A percentile compares a stretch with the other conserved stretches of the same genome.
Evolutionary conservation across 2,329 filamentous ascomycete genomes (phyloP).

Genomic region (Fusarium nodosum): DNA sequence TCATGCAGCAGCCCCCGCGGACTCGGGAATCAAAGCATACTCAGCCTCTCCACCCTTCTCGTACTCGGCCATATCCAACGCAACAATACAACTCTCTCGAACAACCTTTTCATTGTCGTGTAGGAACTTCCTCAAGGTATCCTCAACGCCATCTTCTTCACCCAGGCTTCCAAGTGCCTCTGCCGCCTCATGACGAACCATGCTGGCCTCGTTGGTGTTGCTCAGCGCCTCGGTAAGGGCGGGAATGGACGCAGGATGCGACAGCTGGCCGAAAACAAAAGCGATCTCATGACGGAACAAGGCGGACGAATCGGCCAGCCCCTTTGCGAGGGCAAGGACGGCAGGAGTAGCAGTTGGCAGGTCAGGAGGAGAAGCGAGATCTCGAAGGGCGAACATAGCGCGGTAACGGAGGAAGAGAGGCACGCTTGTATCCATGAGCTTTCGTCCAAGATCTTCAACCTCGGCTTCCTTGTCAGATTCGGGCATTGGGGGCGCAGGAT

Average conservation of each 20-base stretch:
- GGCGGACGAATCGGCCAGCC: constrained; percentile 86
- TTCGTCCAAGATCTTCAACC: constrained; percentile 81
- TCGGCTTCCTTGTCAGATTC: constrained; percentile 77
- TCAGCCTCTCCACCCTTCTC: constrained; percentile 90
- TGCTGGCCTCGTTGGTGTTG: constrained; percentile 85
- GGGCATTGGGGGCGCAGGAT: constrained; percentile 91
- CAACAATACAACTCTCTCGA: constrained; percentile 93
- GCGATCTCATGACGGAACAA: constrained; percentile 98
- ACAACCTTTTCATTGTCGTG: constrained; percentile 94
- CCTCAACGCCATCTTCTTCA: constrained; percentile 93
- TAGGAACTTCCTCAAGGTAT: constrained; percentile 83
- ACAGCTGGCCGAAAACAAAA: constrained; percentile 97
- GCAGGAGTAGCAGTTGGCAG: constrained; percentile 91
- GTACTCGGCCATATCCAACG: constrained; percentile 97
- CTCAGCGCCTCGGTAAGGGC: constrained; percentile 84
- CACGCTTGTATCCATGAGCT: constrained; percentile 80
- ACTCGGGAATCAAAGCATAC: constrained; percentile 89
- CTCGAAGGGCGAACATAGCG: constrained; percentile 97
- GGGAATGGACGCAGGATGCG: constrained; percentile 96
- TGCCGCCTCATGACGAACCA: constrained; percentile 98
- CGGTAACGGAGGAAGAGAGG: constrained; percentile 94
- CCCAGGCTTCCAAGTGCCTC: constrained; percentile 95
- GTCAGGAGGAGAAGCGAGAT: constrained; percentile 93
- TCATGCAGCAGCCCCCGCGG: constrained; percentile 59
- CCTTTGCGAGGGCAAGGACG: constrained; percentile 85